Evolutionary conservation across 768 basidiomycete species (phyloP).

Genomic region (Pleurotus salmoneostramineus): DNA sequence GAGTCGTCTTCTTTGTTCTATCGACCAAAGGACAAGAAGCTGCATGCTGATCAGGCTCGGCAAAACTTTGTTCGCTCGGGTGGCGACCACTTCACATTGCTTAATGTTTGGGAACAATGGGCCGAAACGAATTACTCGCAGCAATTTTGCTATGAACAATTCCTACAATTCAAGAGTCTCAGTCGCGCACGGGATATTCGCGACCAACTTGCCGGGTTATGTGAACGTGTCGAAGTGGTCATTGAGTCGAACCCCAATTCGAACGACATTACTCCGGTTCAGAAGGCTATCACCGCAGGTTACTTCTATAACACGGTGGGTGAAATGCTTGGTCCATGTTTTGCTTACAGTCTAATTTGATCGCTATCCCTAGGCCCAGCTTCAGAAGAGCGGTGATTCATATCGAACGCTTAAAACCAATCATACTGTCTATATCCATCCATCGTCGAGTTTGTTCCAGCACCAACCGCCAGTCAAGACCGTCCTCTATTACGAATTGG

Average conservation of each 20-base stretch:
- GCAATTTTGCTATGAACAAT: conserved; percentile 95
- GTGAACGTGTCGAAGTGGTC: conserved; percentile 95
- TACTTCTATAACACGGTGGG: conserved; percentile 94
- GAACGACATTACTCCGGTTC: conserved; percentile 88
- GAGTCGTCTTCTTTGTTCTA: conserved; percentile 95
- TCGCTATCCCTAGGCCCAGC: conserved; percentile 55
- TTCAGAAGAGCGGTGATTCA: conserved; percentile 95
- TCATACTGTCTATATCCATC: conserved; percentile 96
- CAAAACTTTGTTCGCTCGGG: conserved; percentile 95
- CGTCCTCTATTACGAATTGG: conserved; percentile 92
- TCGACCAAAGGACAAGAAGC: conserved; percentile 96
- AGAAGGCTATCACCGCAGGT: conserved; percentile 92
- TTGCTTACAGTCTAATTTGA: background rate
- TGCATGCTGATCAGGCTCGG: conserved; percentile 96
- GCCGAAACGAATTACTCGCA: conserved; percentile 96
- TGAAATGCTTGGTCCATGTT: background rate
- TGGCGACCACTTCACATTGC: conserved; percentile 95
- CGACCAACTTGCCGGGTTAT: conserved; percentile 90
- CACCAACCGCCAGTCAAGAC: conserved; percentile 91
- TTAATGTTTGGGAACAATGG: conserved; percentile 99
- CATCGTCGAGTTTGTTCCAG: conserved; percentile 93
- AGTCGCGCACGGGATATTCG: conserved; percentile 94
- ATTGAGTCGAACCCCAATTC: conserved; percentile 85
- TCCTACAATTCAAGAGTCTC: conserved; percentile 91
- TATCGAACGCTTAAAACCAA: conserved; percentile 96